These are phyloP conservation scores for Raffaelea arxii DNA, from an alignment of 2,329 filamentous ascomycete species.

Conservation along the genomic window DNA sequence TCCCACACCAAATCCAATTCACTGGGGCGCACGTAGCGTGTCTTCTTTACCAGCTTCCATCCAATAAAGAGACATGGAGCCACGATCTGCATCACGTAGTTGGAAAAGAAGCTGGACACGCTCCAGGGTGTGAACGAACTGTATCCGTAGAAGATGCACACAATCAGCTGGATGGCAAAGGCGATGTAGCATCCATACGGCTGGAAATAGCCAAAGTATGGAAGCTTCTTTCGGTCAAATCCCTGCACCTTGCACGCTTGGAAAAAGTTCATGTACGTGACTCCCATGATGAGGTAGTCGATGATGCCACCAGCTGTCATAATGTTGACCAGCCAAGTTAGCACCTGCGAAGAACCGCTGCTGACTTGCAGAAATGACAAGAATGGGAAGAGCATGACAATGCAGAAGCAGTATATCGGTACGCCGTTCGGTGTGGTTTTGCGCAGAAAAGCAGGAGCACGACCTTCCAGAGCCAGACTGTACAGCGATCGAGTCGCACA, in stretches of 20 bases:
- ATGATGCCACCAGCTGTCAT: background rate
- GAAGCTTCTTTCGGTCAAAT: conserved; percentile 39
- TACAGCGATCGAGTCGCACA: conserved; percentile 30
- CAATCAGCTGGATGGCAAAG: conserved; percentile 22
- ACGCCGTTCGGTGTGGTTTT: conserved; percentile 26
- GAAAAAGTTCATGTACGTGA: conserved; percentile 50
- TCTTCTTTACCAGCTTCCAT: conserved; percentile 55
- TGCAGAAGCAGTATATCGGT: conserved; percentile 21
- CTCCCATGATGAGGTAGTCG: conserved; percentile 36
- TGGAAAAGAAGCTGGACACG: conserved; percentile 34
- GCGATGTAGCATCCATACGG: conserved; percentile 33
- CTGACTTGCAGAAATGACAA: conserved; percentile 29
- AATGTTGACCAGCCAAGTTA: background rate
- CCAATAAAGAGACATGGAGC: conserved; percentile 40
- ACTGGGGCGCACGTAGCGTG: conserved; percentile 23
- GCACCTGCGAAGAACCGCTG: conserved; percentile 21
- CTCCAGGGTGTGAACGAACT: conserved; percentile 35
- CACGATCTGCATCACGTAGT: conserved; percentile 47
- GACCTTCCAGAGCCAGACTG: conserved; percentile 40
- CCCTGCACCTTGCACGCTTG: conserved; percentile 45
- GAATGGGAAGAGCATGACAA: conserved; percentile 10
- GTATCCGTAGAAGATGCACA: conserved; percentile 46
- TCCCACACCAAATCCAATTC: conserved; percentile 14
- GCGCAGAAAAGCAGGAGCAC: conserved; percentile 46
- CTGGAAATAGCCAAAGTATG: conserved; percentile 40